Conservation (phyloP, 148 eudicot genomes). For the Pouteria glomerata region DNA sequence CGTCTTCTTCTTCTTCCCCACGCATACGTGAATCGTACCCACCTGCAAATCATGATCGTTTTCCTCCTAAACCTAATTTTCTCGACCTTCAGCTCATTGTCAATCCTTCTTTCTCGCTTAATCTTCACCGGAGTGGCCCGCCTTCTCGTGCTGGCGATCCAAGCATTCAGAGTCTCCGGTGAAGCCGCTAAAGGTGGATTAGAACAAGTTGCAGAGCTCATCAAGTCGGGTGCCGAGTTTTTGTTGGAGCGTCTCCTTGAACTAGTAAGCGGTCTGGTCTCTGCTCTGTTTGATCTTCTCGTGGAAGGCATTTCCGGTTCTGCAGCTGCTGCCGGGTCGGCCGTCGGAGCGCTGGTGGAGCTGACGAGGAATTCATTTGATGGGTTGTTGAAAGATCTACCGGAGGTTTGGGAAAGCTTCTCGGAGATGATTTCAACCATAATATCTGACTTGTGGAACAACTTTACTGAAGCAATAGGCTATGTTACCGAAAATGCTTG, state of each 20-base stretch:
- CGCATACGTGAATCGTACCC: constrained; percentile 2
- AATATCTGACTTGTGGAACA: constrained; percentile 36
- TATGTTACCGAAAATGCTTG: constrained; percentile 38
- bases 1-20: background rate
- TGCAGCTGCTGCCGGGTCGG: constrained; percentile 21
- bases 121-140: constrained; percentile 37
- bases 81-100: constrained; percentile 24
- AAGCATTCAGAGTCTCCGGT: constrained; percentile 53
- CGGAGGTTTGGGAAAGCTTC: constrained; percentile 36
- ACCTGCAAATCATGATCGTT: constrained; percentile 24
- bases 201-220: constrained; percentile 29
- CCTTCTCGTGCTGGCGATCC: constrained; percentile 47
- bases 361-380: constrained; percentile 31
- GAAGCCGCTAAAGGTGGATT: constrained; percentile 37
- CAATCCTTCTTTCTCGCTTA: constrained; percentile 27
- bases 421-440: constrained; percentile 36
- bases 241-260: constrained; percentile 23
- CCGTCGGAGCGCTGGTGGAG: constrained; percentile 31
- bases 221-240: constrained; percentile 29
- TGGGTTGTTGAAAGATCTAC: constrained; percentile 33
- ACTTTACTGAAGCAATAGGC: constrained; percentile 34
- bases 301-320: constrained; percentile 33
- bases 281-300: constrained; percentile 27
- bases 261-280: constrained; percentile 12
- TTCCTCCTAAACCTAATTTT: constrained; percentile 39